phyloP scores from a whole-genome alignment of 2,329 filamentous ascomycete genomes.

The Diaporthe sp. region DNA sequence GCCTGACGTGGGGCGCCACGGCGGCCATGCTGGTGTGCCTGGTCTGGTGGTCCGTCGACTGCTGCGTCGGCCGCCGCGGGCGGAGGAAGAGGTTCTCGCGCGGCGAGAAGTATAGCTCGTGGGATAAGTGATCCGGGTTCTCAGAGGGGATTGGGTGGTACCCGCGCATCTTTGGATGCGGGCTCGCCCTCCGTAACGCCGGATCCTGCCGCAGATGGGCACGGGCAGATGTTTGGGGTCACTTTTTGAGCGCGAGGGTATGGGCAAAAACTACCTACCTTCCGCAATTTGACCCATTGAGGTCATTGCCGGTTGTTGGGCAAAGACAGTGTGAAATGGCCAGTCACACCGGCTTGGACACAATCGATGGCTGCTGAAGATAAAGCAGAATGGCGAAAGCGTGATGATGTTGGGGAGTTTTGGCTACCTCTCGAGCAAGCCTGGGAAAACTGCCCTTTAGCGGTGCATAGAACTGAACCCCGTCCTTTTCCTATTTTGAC shows the following conservation, averaged over 20 bases:
- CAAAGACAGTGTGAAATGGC: background rate
- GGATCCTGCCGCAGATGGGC: background rate
- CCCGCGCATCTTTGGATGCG: background rate
- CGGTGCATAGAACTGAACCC: no score
- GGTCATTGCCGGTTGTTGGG: background rate
- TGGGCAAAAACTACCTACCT: no score
- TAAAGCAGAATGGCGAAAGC: background rate
- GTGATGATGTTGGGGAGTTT: no score
- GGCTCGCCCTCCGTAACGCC: background rate
- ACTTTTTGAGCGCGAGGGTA: no score
- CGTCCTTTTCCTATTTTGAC: background rate
- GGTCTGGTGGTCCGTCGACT: constrained; percentile 31
- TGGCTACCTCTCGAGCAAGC: background rate
- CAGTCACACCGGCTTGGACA: no score
- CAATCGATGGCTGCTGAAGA: background rate
- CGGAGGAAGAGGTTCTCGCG: constrained; percentile 5
- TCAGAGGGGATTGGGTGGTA: background rate
- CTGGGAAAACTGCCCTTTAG: background rate
- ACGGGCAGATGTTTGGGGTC: no score
- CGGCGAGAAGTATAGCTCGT: constrained; percentile 2
- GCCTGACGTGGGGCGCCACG: constrained; percentile 29
- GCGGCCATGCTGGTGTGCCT: constrained; percentile 20
- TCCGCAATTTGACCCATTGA: background rate
- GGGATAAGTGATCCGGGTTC: background rate
- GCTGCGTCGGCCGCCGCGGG: constrained; percentile 15